A percentile compares a stretch with the other conserved stretches of the same genome.
Evolutionary conservation across 2,329 filamentous ascomycete species (phyloP).

Genomic region (Lecanicillium sp.): DNA sequence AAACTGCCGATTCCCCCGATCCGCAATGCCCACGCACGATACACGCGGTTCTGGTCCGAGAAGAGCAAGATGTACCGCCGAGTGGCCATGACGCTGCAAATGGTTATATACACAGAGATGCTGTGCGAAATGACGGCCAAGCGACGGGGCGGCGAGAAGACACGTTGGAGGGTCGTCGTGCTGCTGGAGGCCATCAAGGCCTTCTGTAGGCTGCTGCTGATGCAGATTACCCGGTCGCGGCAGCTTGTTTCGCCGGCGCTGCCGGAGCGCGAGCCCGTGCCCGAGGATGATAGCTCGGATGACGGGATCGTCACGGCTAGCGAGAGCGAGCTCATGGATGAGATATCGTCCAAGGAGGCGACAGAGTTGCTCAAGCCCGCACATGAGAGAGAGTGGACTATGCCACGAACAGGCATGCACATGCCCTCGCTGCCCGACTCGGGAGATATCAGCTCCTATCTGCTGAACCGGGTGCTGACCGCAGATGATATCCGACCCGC

Average conservation of each 20-base stretch:
- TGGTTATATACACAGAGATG: conserved; percentile 90
- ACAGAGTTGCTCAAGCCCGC: conserved; percentile 20
- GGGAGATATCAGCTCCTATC: conserved; percentile 76
- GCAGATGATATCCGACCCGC: conserved; percentile 96
- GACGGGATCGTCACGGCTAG: conserved; percentile 17
- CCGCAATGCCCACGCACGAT: conserved; percentile 53
- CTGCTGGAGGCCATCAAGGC: conserved; percentile 82
- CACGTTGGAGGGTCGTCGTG: conserved; percentile 81
- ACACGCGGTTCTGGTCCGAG: conserved; percentile 59
- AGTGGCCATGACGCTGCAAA: conserved; percentile 74
- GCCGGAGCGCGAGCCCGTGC: conserved; percentile 76
- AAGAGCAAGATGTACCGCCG: conserved; percentile 66
- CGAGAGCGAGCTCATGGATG: conserved; percentile 34
- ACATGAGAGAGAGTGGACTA: conserved; percentile 63
- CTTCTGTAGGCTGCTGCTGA: conserved; percentile 68
- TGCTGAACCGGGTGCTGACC: conserved; percentile 83
- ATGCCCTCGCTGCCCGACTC: conserved; percentile 76
- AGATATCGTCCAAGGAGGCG: conserved; percentile 22
- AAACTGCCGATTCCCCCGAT: conserved; percentile 46
- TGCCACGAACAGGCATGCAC: conserved; percentile 88
- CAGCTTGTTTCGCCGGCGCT: conserved; percentile 77
- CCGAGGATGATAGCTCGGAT: conserved; percentile 36
- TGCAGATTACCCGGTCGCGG: conserved; percentile 75
- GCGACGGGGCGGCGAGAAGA: conserved; percentile 67
- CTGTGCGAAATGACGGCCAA: conserved; percentile 98